These are phyloP conservation scores for Scutellospora calospora DNA, from an alignment of 371 early-diverging fungal genomes.

Conservation along the genomic window DNA sequence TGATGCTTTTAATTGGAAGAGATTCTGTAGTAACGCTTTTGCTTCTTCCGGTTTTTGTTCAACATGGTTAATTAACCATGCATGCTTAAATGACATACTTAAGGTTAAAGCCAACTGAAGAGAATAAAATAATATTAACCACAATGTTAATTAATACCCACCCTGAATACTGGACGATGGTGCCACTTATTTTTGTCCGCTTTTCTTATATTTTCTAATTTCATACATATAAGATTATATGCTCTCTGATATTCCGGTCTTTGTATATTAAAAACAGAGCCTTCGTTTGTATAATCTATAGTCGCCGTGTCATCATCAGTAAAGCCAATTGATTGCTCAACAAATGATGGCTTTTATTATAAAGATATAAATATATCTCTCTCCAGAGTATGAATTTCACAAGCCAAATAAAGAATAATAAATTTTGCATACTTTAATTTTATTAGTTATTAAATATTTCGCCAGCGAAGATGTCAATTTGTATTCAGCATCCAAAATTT, in stretches of 20 bases:
- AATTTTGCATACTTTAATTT: constrained; percentile 38
- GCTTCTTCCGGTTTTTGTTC: constrained; percentile 59
- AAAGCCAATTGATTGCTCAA: constrained; percentile 15
- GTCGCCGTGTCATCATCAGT: not conserved
- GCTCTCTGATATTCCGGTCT: constrained; percentile 42
- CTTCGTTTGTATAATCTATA: not conserved
- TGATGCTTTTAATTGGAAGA: constrained; percentile 60
- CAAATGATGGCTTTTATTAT: constrained; percentile 21
- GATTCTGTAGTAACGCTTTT: constrained; percentile 56
- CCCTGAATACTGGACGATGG: constrained; percentile 67
- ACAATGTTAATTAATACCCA: constrained; percentile 46
- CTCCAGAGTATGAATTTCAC: too few species aligned
- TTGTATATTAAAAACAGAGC: not conserved
- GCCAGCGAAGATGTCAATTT: constrained; percentile 35
- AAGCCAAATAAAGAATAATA: not conserved
- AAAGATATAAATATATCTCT: not conserved
- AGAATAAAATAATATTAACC: not conserved
- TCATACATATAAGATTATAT: constrained; percentile 54
- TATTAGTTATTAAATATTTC: constrained; percentile 22
- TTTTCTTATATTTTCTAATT: constrained; percentile 53
- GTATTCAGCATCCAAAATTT: constrained; percentile 41
- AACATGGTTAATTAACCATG: constrained; percentile 64
- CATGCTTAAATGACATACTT: constrained; percentile 49
- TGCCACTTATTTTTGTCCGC: constrained; percentile 66
- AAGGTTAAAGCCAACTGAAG: not conserved